Base-by-base conservation (phyloP, 495 filamentous ascomycete genomes). In the Penicillium subrubescens region DNA sequence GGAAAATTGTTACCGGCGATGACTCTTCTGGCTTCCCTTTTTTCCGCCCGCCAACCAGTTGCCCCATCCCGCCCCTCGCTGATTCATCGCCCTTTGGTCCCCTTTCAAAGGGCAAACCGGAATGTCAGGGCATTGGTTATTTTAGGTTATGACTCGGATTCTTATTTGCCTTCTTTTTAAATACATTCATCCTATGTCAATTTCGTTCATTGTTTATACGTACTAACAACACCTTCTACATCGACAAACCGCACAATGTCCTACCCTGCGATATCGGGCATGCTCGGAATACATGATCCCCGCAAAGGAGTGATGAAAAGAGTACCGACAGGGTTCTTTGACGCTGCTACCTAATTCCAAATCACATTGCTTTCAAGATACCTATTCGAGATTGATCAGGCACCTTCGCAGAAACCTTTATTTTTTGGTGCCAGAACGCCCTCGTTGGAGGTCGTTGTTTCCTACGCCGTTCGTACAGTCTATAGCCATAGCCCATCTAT, bases 1-100 rank as follows among this genome's bases (percentile, higher is more conserved):
- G 50, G 35, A 44, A 35, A 55, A 48, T 25, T 63, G 56, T 39
- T 23, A n/a, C 53, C 17, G 51, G 57, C 66, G 65, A 66, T 69
- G 67, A 69, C 64, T 59, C 57, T 55, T 68, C 39, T 57, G 51
- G 37, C 5, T 55, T 15, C 37, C 52, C 51, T 39, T 66, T 61
- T 64, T 64, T 8, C 44, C 31, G 14, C 55, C n/a, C n/a, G n/a
- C n/a, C n/a, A n/a, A n/a, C 37, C 56, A 14, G 53, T n/a, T 44
- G 35, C 35, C 25, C 35, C 56, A 33, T 33, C 23, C 25, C 63
- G 29, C 25, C 12, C 43, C 25, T n/a, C 43, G 41, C 35, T 11
- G 44, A 33, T 39, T 29, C 44, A 56, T 56, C 29, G 15, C n/a
- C n/a, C 51, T 60, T 2, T 37, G 8, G n/a, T 23, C 17, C 17